phyloP scores from a whole-genome alignment of 2,329 filamentous ascomycete genomes.

The Fusarium anthophilum region DNA sequence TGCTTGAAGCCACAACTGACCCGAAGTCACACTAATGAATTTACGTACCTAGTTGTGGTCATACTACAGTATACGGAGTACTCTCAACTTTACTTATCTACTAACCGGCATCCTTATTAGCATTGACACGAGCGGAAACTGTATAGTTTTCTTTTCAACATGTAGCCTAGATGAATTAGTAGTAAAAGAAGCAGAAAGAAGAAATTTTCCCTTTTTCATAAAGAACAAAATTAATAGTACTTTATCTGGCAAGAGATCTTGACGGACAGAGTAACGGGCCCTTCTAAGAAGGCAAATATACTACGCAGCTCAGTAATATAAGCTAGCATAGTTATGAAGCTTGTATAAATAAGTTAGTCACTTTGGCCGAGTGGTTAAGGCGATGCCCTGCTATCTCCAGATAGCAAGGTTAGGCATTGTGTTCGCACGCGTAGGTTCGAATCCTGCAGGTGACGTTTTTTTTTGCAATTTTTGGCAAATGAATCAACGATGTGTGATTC shows the following conservation, averaged over 20 bases:
- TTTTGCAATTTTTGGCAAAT: neutral
- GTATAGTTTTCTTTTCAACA: neutral
- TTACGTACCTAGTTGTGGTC: neutral
- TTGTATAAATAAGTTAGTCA: neutral
- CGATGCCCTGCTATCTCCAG: constrained; percentile 31
- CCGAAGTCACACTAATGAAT: neutral
- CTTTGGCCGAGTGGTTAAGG: constrained; percentile 30
- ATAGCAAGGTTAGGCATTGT: constrained; percentile 26
- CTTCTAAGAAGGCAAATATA: no score
- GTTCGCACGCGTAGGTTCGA: constrained; percentile 32
- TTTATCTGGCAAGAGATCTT: neutral
- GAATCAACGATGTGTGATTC: fast-evolving
- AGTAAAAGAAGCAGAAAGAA: neutral
- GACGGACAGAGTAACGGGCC: no score
- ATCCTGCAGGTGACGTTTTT: constrained; percentile 22
- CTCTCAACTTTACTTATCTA: neutral
- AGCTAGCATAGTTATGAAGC: fast-evolving
- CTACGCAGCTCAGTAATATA: fast-evolving
- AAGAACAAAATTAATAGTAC: neutral
- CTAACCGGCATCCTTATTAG: neutral
- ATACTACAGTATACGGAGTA: no score
- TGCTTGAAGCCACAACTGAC: neutral
- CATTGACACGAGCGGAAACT: neutral
- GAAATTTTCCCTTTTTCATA: fast-evolving
- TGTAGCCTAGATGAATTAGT: neutral